phyloP scores from a whole-genome alignment of 2,329 filamentous ascomycete species.

The Pseudogymnoascus sp. region DNA sequence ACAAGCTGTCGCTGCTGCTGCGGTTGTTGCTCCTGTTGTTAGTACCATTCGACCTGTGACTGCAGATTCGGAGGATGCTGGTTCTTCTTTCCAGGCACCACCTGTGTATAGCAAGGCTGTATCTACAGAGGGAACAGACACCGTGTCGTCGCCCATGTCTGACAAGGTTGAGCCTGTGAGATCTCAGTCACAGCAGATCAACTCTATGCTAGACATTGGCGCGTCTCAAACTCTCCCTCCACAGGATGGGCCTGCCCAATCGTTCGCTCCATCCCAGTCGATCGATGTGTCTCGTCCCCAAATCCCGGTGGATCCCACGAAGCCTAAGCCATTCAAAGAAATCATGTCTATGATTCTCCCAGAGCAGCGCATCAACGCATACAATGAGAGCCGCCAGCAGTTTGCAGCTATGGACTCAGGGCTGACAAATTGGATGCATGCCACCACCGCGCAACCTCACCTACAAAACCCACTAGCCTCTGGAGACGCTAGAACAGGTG shows the following conservation, averaged over 20 bases:
- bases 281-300: background rate
- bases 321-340: slow-evolving; percentile 53
- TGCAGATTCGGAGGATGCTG: background rate
- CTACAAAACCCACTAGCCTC: slow-evolving; percentile 33
- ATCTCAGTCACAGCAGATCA: background rate
- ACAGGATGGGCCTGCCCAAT: background rate
- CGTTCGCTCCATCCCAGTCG: background rate
- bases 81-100: background rate
- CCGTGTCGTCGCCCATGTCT: background rate
- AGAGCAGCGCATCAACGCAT: slow-evolving; percentile 64
- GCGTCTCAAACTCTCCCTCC: background rate
- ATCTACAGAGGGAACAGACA: background rate
- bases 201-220: background rate
- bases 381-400: slow-evolving; percentile 62
- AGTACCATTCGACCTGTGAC: background rate
- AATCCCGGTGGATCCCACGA: background rate
- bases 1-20: background rate
- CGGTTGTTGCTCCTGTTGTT: background rate
- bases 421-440: slow-evolving; percentile 50
- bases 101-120: background rate
- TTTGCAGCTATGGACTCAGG: slow-evolving; percentile 70
- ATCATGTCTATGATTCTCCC: slow-evolving; percentile 64
- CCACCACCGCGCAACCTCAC: slow-evolving; percentile 39
- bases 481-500: slow-evolving; percentile 27
- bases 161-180: background rate